Evolutionary conservation across 768 basidiomycete species (phyloP), one percentile per base, ranked within the genome.

Genomic region (Pleurotus citrinopileatus): DNA sequence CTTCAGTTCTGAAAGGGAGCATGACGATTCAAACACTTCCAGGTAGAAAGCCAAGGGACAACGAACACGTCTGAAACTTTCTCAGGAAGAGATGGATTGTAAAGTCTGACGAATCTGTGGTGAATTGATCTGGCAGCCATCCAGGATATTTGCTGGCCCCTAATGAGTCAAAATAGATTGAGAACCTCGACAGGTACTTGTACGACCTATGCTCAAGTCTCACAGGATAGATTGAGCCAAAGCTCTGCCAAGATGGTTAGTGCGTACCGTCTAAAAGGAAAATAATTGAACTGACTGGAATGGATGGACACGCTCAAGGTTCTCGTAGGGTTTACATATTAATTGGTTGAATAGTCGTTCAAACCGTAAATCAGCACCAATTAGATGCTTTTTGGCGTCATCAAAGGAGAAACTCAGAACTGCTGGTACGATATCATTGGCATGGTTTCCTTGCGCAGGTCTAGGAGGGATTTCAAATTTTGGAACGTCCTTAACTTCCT

Each of bases 61-160:
- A 73, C 76, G 56, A 60, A 79, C 80, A 68, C 65, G 61, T 84
- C 81, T 0, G 73, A 68, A 34, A 74, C 71, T 54, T 83, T 84
- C 66, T 91, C 91, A 0, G 91, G 88, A 2, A 94, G 70, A 7
- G 81, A 74, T 15, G 83, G 81, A 60, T 92, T 82, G 66, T 82
- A 95, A 15, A 95, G 68, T 22, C 89, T 79, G 46, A 84, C 72
- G 67, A 96, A 96, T 55, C 77, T 82, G 68, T 92, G 88, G 32
- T 75, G 84, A 56, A 96, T 92, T 17, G 90, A 84, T 19, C 89
- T 78, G 0, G 94, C 94, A 9, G 93, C 94, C 40, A 86, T 68
- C 89, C 89, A 92, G 1, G 89, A 91, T 20, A 94, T 89, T 64
- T 94, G 89, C 66, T 89, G 88, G 3, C 81, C 85, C 34, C 87